Conservation (phyloP, 140 eudicot species). For the Anethum foeniculum region DNA sequence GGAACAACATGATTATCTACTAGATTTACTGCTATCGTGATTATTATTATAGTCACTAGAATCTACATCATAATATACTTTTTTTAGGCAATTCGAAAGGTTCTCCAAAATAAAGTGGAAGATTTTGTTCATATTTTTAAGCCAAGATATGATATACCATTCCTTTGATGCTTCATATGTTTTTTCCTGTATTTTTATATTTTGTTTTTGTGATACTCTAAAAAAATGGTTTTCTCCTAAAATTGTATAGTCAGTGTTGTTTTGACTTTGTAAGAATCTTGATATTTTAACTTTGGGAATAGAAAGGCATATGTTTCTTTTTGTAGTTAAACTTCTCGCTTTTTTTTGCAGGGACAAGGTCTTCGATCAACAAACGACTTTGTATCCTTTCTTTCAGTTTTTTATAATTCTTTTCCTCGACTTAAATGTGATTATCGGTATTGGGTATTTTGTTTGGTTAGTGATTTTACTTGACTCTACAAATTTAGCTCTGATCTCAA, state of each 20-base stretch:
- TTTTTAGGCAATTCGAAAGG: not conserved
- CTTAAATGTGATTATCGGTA: not conserved
- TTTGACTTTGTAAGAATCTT: not conserved
- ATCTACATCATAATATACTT: not conserved
- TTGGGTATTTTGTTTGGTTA: not conserved
- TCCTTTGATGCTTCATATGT: not conserved
- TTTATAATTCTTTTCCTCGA: not conserved
- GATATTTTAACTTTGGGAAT: not conserved
- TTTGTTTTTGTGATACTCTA: not conserved
- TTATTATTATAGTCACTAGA: not conserved
- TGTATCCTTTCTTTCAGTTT: constrained; percentile 56
- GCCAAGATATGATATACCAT: not conserved
- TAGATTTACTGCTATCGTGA: not conserved
- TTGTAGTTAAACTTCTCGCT: constrained; percentile 1
- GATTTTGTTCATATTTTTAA: not conserved
- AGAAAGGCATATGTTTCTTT: not conserved
- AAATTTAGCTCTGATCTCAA: constrained; percentile 63
- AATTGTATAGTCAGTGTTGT: not conserved
- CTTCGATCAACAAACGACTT: constrained; percentile 79
- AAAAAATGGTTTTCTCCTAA: not conserved
- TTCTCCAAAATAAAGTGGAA: not conserved
- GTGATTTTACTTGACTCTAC: constrained; percentile 31
- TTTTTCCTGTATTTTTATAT: not conserved
- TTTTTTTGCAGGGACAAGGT: constrained; percentile 79
- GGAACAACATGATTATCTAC: not conserved